Percentiles rank a stretch among this genome's conserved stretches.
Conservation (phyloP, 371 early-diverging fungal species). For the Zopfochytrium polystomum region DNA sequence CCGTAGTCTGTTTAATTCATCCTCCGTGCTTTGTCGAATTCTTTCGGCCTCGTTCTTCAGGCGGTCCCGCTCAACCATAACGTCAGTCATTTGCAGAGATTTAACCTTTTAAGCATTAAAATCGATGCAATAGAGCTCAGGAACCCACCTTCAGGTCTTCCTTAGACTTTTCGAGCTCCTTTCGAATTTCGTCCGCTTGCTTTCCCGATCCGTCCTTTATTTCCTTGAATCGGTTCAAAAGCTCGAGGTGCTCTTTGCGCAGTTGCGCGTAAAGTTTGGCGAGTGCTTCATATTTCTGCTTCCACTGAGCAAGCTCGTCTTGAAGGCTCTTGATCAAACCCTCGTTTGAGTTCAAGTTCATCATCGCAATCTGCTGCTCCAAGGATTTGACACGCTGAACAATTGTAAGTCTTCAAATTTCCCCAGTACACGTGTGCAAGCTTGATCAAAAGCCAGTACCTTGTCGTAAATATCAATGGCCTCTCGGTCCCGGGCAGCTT, state of each 20-base stretch:
- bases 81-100: constrained; percentile 37
- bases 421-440: neutral
- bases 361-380: constrained; percentile 76
- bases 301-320: constrained; percentile 73
- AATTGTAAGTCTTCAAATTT: constrained; percentile 6
- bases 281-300: constrained; percentile 85
- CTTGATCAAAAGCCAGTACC: constrained; percentile 37
- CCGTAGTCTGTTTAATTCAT: constrained; percentile 74
- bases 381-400: constrained; percentile 51
- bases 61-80: constrained; percentile 44
- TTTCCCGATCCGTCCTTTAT: constrained; percentile 43
- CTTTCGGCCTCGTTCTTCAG: constrained; percentile 39
- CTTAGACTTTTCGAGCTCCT: constrained; percentile 41
- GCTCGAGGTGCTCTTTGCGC: constrained; percentile 92
- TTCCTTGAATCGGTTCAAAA: constrained; percentile 74
- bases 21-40: constrained; percentile 62
- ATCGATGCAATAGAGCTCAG: neutral
- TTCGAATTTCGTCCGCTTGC: constrained; percentile 41
- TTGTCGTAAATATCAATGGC: constrained; percentile 78
- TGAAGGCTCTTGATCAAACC: constrained; percentile 40
- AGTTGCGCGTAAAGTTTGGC: constrained; percentile 94
- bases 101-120: constrained; percentile 28
- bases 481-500: constrained; percentile 80
- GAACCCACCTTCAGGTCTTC: constrained; percentile 65
- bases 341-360: constrained; percentile 56